These are phyloP conservation scores for Edaphochlamys debaryana DNA, from an alignment of 139 green algal genomes.

Conservation along the genomic window DNA sequence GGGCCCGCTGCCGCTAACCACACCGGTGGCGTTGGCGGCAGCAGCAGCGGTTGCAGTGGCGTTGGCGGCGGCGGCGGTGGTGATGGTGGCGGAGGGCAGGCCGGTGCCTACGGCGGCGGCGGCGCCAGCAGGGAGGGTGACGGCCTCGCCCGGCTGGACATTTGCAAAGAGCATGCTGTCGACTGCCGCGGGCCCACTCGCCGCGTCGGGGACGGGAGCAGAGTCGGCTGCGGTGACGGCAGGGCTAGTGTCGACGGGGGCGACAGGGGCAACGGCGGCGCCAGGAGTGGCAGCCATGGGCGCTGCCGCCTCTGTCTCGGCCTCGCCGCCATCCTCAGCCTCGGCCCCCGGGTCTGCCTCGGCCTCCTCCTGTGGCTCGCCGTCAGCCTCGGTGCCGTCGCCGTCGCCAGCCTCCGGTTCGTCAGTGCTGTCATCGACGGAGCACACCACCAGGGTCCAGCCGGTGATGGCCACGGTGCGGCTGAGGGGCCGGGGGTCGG, in stretches of 20 bases:
- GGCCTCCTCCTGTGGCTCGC: too few species aligned
- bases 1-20: not conserved
- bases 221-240: too few species aligned
- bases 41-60: not conserved
- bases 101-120: not conserved
- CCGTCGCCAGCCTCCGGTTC: too few species aligned
- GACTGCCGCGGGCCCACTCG: too few species aligned
- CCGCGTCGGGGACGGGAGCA: too few species aligned
- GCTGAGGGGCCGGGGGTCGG: not conserved
- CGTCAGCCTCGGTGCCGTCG: too few species aligned
- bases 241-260: not conserved
- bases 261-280: not conserved
- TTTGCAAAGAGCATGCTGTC: too few species aligned
- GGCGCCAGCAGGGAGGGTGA: not conserved
- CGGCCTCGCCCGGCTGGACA: too few species aligned
- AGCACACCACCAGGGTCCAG: constrained; percentile 20
- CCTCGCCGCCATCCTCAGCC: not conserved
- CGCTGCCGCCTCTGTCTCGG: not conserved
- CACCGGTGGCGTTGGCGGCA: not conserved
- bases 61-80: not conserved
- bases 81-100: not conserved
- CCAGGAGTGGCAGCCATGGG: not conserved
- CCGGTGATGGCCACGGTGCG: constrained; percentile 18
- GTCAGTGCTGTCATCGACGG: not conserved
- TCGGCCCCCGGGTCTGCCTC: too few species aligned